These are phyloP conservation scores for Leccinellum albellum DNA, from an alignment of 768 basidiomycete genomes.

Conservation along the genomic window DNA sequence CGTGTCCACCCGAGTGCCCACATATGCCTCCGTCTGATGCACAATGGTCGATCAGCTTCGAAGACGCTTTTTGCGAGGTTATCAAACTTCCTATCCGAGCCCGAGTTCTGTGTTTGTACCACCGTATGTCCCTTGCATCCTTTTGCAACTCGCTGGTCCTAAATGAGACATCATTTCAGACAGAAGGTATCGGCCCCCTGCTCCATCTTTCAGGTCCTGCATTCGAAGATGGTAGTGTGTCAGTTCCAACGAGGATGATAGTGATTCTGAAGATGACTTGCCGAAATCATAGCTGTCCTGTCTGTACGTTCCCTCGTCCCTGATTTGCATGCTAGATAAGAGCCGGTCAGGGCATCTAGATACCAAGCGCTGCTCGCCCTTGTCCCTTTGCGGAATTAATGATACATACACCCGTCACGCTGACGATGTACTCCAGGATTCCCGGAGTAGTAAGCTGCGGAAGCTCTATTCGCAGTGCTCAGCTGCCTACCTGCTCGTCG, in stretches of 20 bases:
- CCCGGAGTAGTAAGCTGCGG: conserved; percentile 28
- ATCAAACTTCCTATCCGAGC: conserved; percentile 60
- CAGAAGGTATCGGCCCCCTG: conserved; percentile 83
- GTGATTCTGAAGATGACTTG: conserved; percentile 32
- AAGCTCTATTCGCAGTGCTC: conserved; percentile 36
- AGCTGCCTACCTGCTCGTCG: conserved; percentile 31
- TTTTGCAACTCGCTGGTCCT: neutral
- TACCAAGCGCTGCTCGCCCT: conserved; percentile 24
- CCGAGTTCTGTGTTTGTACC: conserved; percentile 76
- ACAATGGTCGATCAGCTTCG: conserved; percentile 44
- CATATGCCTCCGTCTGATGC: conserved; percentile 46
- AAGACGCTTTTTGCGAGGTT: conserved; percentile 61
- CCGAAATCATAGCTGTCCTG: conserved; percentile 23
- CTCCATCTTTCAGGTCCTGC: conserved; percentile 52
- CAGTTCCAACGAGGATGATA: conserved; percentile 49
- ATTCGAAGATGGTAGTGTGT: conserved; percentile 76
- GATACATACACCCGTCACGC: conserved; percentile 25
- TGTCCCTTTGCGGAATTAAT: conserved; percentile 19
- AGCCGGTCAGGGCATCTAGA: conserved; percentile 1
- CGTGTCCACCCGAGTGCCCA: conserved; percentile 45
- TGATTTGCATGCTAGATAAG: conserved; percentile 19
- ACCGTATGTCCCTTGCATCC: conserved; percentile 45
- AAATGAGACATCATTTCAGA: conserved; percentile 40
- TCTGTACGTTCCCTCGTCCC: conserved; percentile 22
- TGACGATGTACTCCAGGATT: too few relatives aligned